These are phyloP conservation scores for Rhodotorula diobovata DNA, from an alignment of 768 basidiomycete genomes.

Conservation along the genomic window DNA sequence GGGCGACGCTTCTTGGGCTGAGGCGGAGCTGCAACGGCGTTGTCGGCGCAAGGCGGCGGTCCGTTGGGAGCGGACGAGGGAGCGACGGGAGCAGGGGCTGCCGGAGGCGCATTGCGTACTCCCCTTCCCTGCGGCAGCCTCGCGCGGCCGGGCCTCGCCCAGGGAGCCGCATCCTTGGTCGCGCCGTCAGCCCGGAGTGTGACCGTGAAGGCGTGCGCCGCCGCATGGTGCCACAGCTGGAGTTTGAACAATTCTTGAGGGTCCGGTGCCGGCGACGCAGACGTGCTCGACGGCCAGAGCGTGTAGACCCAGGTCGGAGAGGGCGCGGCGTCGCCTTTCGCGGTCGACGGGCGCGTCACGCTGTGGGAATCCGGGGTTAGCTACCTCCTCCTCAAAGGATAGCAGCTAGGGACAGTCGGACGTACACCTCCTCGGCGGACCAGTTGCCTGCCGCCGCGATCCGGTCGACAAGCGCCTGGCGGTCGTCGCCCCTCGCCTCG, in stretches of 20 bases:
- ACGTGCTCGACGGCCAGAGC: neutral
- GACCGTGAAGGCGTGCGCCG: neutral
- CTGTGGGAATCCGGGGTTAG: neutral
- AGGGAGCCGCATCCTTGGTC: neutral
- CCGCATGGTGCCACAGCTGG: neutral
- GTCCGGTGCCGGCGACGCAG: no score
- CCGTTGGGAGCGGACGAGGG: no score
- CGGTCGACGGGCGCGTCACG: neutral
- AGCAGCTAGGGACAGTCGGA: neutral
- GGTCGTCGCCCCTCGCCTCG: neutral
- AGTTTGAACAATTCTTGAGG: neutral
- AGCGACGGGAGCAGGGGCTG: neutral
- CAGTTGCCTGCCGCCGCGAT: slow-evolving; percentile 11
- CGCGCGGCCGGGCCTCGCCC: slow-evolving; percentile 6
- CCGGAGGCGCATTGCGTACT: neutral
- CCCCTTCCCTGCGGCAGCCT: neutral
- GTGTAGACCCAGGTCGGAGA: slow-evolving; percentile 11
- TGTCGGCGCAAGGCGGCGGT: no score
- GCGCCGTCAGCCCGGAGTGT: neutral
- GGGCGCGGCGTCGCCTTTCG: slow-evolving; percentile 1
- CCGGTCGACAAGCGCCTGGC: neutral
- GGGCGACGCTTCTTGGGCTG: neutral
- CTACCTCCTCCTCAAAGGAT: no score
- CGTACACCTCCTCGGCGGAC: slow-evolving; percentile 9
- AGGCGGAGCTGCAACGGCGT: no score